Base-by-base conservation (phyloP, 805 yeast species). In the Lipomyces starkeyi region DNA sequence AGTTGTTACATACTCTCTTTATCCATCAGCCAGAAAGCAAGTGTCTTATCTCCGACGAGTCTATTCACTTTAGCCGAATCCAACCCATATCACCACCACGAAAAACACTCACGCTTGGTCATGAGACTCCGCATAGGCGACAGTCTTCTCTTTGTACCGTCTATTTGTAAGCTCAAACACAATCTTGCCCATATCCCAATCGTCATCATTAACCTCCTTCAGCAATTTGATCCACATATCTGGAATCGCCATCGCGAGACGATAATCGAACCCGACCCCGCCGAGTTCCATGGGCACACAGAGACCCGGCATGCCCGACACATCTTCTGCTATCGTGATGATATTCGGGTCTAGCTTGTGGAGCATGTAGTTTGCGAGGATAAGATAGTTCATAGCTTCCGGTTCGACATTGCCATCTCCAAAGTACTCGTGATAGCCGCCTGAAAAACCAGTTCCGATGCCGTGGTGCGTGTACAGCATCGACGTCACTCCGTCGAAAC, bases 21-120 rank as follows among this genome's bases (percentile, higher is more conserved):
- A 80, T 94, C 99, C 98, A 94, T 94, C 66, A 94, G 84, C 99
- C 99, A 95, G 77, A 94, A 94, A 0, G 98, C 98, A 67, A 94
- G 80, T 2, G 97, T 91, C 78, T 94, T 94, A 78, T 94, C 99
- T 63, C 99, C 99, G 27, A 94, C 99, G 64, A 94, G 83, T 6
- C 64, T 62, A 35, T 35, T 14, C 8, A 17, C 22, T 37, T 25
- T 61, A 22, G 49, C 57, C 29, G 29, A 13, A 17, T 55, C 13
- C 29, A 13, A 8, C 8, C 8, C 22, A 32, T 13, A 4, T 7
- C 25, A 32, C n/a, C 1, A 56, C 32, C n/a, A 6, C 29, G 11
- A 14, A 54, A 4, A 8, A 25, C 8, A 49, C 66, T 60, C 53
- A 57, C 47, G 98, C 98, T 81, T 94, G 99, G 78, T 94, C 99